phyloP scores from a whole-genome alignment of 208 protist species.

The Trypanosoma rangeli region DNA sequence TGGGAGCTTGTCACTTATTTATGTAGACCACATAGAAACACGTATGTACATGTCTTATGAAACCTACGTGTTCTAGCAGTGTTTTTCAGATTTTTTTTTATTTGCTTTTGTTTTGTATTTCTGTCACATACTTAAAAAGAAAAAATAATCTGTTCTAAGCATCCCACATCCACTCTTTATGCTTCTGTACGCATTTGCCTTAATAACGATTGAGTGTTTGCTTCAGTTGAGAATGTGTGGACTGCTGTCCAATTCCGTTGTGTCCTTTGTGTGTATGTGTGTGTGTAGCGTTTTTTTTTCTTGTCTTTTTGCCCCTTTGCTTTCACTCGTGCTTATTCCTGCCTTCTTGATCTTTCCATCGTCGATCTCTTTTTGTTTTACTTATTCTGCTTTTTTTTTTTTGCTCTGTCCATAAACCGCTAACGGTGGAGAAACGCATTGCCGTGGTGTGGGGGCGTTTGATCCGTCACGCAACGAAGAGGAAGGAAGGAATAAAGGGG shows the following conservation, averaged over 20 bases:
- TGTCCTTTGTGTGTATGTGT: slow-evolving; percentile 12
- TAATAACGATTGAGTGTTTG: neutral
- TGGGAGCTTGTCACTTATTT: neutral
- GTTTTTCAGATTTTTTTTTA: neutral
- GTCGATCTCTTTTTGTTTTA: neutral
- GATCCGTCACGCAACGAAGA: neutral
- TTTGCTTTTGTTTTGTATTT: neutral
- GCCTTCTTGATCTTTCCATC: too few relatives aligned
- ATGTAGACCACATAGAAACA: neutral
- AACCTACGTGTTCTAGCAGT: neutral
- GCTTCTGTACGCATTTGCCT: neutral
- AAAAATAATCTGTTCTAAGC: too few relatives aligned
- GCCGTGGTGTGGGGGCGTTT: neutral
- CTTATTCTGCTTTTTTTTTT: slow-evolving; percentile 6
- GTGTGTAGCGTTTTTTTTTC: slow-evolving; percentile 7
- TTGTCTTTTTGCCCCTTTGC: neutral
- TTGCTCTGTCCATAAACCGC: neutral
- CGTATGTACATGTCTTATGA: neutral
- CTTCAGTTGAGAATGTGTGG: neutral
- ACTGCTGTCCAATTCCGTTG: slow-evolving; percentile 5
- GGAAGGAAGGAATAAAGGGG: neutral
- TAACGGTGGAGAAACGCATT: neutral
- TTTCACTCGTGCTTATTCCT: too few relatives aligned
- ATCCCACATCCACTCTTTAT: slow-evolving; percentile 1
- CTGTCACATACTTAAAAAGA: neutral